These are phyloP conservation scores for Yamadazyma phyllophila DNA, from an alignment of 805 yeast species.

Conservation along the genomic window DNA sequence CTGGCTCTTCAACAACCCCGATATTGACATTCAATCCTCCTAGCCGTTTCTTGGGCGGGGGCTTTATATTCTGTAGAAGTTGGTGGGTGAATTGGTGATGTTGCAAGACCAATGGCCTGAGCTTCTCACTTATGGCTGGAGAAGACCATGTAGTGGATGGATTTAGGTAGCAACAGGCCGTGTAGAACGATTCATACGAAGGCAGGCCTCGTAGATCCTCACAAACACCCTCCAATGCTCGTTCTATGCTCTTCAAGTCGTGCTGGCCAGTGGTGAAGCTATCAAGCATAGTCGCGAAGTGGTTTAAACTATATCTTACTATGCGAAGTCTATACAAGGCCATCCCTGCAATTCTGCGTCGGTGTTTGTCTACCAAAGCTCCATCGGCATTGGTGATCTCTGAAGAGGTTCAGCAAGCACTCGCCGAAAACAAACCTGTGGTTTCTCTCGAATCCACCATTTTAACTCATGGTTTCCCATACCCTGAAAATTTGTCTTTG, in stretches of 20 bases:
- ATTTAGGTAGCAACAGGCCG: constrained; percentile 1
- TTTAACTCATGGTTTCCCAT: constrained; percentile 86
- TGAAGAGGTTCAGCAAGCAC: constrained; percentile 63
- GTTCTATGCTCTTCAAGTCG: not conserved
- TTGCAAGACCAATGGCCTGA: not conserved
- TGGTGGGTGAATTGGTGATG: not conserved
- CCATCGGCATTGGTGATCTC: constrained; percentile 23
- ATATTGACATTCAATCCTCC: constrained; percentile 9
- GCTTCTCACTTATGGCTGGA: not conserved
- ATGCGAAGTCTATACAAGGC: not conserved
- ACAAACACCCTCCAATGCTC: not conserved
- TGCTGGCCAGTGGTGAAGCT: not conserved
- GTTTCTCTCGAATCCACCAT: constrained; percentile 87
- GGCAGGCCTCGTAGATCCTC: not conserved
- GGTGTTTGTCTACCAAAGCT: not conserved
- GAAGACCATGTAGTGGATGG: constrained; percentile 6
- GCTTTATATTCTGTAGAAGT: constrained; percentile 2
- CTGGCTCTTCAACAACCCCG: constrained; percentile 3
- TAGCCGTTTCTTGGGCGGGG: constrained; percentile 2
- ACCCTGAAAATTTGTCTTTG: constrained; percentile 71
- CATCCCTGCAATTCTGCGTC: not conserved
- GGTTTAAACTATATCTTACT: too few species aligned
- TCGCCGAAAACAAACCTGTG: constrained; percentile 57
- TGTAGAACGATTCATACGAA: not conserved
- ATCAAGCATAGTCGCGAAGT: not conserved